Evolutionary conservation across 345 rosid genomes (phyloP), one percentile per base, ranked within the genome.

Genomic region (Leavenworthia alabamica): DNA sequence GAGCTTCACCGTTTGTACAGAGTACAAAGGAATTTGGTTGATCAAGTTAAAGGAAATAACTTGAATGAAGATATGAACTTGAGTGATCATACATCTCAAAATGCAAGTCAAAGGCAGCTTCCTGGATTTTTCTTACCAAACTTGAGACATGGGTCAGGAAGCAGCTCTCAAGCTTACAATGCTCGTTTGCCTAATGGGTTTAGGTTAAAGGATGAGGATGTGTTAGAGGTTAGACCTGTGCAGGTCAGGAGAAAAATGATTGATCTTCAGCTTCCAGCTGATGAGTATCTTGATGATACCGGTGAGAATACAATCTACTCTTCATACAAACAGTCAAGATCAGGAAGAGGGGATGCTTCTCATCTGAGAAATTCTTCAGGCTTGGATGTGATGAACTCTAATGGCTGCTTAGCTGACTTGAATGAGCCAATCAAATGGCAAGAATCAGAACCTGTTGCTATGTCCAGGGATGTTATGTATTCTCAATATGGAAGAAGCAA

Each of bases 1-100:
- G 96, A 88, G 22, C 87, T 88, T 49, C 91, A 88, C 67, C 91
- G 89, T 22, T 75, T 88, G 74, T 85, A 83, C 68, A 68, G 60
- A 42, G 69, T 63, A 60, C 92, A 88, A 64, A 74, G 45, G 64
- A 83, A 76, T 41, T 70, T 88, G 78, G 79, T 85, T 73, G 80
- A 78, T 62, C 80, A 80, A 79, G 67, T 70, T 9, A 78, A 72
- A 36, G 79, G 62, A 46, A 70, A 64, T 45, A 73, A 76, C 33
- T 46, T 71, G 27, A 39, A 33, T 33, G 62, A 41, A 28, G 68
- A 61, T 58, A 27, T 47, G 54, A 64, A 60, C 15, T 51, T 33
- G 9, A 63, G 47, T 8, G 75, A 60, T 32, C 60, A 63, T 43
- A 75, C 67, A 1, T 62, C 28, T 10, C 51, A 59, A 14, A 72